Conservation (phyloP, 768 basidiomycete species). For the Lactarius hatsudake region DNA sequence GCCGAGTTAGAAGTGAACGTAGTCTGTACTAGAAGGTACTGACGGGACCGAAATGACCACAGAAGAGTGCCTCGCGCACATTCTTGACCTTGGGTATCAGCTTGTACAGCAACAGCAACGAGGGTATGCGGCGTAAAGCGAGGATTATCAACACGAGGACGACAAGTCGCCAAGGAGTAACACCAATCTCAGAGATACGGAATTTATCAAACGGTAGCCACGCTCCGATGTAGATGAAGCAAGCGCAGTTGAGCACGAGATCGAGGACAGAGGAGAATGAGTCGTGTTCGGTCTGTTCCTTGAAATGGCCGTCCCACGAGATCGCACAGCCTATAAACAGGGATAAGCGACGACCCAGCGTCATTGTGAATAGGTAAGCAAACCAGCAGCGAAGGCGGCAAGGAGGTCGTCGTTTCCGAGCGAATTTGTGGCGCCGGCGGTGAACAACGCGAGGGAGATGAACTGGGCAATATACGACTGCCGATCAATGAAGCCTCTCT, state of each 20-base stretch:
- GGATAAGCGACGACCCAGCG: not conserved
- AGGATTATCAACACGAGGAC: slow-evolving; percentile 67
- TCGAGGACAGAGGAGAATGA: slow-evolving; percentile 90
- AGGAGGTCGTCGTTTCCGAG: slow-evolving; percentile 86
- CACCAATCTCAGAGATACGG: slow-evolving; percentile 52
- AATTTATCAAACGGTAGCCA: slow-evolving; percentile 73
- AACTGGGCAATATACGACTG: slow-evolving; percentile 89
- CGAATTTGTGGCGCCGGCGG: slow-evolving; percentile 73
- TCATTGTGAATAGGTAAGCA: slow-evolving; percentile 11
- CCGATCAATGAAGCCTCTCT: slow-evolving; percentile 62
- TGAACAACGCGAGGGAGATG: slow-evolving; percentile 67
- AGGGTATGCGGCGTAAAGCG: slow-evolving; percentile 74
- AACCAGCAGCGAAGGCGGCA: slow-evolving; percentile 82
- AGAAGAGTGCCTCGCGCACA: slow-evolving; percentile 86
- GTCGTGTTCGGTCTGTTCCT: slow-evolving; percentile 76
- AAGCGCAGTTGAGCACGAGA: slow-evolving; percentile 75
- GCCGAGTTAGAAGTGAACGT: not conserved
- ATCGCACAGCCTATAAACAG: slow-evolving; percentile 69
- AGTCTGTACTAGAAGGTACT: slow-evolving; percentile 23
- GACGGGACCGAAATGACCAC: slow-evolving; percentile 78
- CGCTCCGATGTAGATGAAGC: slow-evolving; percentile 85
- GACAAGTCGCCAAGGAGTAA: slow-evolving; percentile 71
- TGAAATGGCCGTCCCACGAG: slow-evolving; percentile 88
- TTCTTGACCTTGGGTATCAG: slow-evolving; percentile 86
- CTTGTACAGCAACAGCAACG: slow-evolving; percentile 69